phyloP scores from a whole-genome alignment of 768 basidiomycete genomes.

The Mycena vulgaris region DNA sequence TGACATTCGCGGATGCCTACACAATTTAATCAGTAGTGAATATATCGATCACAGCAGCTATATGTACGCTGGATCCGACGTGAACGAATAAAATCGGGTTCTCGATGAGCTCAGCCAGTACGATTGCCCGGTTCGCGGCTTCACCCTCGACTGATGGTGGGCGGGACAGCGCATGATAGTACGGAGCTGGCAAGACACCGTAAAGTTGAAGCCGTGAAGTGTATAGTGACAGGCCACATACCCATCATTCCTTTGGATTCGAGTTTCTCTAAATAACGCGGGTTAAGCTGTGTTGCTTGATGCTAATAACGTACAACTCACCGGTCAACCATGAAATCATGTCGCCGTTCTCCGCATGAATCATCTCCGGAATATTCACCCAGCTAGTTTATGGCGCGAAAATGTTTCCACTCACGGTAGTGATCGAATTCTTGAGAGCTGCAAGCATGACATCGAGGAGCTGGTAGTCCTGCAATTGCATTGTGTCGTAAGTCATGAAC shows the following conservation, averaged over 20 bases:
- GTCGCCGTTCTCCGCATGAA: constrained; percentile 24
- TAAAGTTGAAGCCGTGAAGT: not conserved
- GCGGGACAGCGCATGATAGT: constrained; percentile 17
- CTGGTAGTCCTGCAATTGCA: constrained; percentile 22
- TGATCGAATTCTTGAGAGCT: constrained; percentile 13
- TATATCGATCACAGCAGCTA: not conserved
- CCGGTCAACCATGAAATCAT: constrained; percentile 21
- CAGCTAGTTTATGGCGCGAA: too few relatives aligned
- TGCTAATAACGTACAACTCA: too few relatives aligned
- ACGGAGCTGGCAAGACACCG: not conserved
- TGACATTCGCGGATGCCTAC: constrained; percentile 11
- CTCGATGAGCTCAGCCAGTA: constrained; percentile 15
- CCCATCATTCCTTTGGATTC: constrained; percentile 24
- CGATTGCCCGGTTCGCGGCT: constrained; percentile 20
- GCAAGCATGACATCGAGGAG: constrained; percentile 25
- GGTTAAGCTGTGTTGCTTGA: too few relatives aligned
- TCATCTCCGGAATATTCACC: constrained; percentile 4
- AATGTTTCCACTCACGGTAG: not conserved
- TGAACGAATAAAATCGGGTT: constrained; percentile 20
- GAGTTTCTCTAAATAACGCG: constrained; percentile 3
- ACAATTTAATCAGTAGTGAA: not conserved
- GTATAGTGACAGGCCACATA: not conserved
- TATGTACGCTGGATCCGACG: constrained; percentile 22
- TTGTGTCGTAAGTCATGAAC: constrained; percentile 24
- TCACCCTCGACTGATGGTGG: constrained; percentile 19